Conservation (phyloP, 2,329 filamentous ascomycete genomes). For the Fusarium coffeatum region DNA sequence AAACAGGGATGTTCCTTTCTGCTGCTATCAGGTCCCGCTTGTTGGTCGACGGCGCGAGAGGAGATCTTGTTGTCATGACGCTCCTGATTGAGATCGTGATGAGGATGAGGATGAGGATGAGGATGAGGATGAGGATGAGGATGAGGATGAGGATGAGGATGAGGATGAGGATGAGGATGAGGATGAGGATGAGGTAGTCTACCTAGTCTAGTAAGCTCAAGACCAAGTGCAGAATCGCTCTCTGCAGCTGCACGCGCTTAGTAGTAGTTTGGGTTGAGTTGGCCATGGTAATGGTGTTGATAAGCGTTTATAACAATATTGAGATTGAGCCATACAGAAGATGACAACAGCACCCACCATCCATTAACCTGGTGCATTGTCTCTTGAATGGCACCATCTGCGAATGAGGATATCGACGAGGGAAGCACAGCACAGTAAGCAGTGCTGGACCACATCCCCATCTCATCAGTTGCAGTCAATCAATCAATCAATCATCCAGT, state of each 20-base stretch:
- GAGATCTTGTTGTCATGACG: conserved; percentile 32
- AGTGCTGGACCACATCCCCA: background rate
- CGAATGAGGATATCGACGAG: conserved; percentile 3
- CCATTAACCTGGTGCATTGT: background rate
- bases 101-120: conserved; percentile 27
- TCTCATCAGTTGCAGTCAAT: conserved; percentile 4
- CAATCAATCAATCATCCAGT: conserved; percentile 19
- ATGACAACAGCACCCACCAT: conserved; percentile 3
- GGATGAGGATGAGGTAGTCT: conserved; percentile 17
- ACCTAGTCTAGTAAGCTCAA: conserved; percentile 1
- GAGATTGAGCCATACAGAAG: conserved; percentile 2
- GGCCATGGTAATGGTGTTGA: background rate
- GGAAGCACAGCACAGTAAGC: conserved; percentile 5
- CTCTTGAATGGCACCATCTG: conserved; percentile 3
- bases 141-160: conserved; percentile 32
- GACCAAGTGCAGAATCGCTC: background rate
- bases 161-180: conserved; percentile 30
- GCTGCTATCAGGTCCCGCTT: conserved; percentile 28
- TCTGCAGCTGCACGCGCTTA: background rate
- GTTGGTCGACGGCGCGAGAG: conserved; percentile 33
- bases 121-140: conserved; percentile 27
- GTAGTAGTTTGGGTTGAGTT: background rate
- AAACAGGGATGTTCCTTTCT: conserved; percentile 22
- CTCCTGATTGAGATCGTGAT: conserved; percentile 22
- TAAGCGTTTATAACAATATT: conserved; percentile 1